Conservation (phyloP, 345 rosid species). For the Ailanthus altissimus region DNA sequence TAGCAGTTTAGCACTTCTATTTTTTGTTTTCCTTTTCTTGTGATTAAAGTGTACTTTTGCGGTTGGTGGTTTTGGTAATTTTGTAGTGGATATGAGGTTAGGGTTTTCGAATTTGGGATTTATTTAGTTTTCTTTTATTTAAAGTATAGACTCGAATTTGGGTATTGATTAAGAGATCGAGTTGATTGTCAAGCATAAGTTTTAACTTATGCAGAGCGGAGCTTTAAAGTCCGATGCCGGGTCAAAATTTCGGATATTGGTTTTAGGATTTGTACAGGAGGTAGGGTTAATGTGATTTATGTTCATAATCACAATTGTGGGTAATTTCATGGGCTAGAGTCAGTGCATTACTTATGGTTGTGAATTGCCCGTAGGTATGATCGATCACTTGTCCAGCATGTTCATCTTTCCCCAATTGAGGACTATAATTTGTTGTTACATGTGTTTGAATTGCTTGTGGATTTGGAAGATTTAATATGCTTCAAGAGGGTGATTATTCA, state of each 20-base stretch:
- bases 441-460: neutral
- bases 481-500: neutral
- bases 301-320: neutral
- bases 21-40: neutral
- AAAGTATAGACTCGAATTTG: neutral
- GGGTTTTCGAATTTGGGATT: slow-evolving; percentile 1
- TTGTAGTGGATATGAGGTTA: neutral
- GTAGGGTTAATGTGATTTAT: neutral
- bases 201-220: neutral
- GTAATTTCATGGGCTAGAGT: neutral
- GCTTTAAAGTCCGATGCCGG: neutral
- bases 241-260: neutral
- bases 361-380: neutral
- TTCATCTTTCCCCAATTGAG: neutral
- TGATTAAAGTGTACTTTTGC: neutral
- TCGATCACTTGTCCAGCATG: neutral
- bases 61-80: slow-evolving; percentile 7
- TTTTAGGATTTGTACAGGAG: neutral
- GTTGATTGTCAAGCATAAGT: neutral
- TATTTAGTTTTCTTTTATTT: neutral
- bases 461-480: neutral
- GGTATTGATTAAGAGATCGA: neutral
- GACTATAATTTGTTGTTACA: neutral
- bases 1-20: neutral
- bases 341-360: neutral